A percentile compares a stretch with the other conserved stretches of the same genome.
Evolutionary conservation across 345 rosid genomes (phyloP).

Genomic region (Odontarrhena argentea): DNA sequence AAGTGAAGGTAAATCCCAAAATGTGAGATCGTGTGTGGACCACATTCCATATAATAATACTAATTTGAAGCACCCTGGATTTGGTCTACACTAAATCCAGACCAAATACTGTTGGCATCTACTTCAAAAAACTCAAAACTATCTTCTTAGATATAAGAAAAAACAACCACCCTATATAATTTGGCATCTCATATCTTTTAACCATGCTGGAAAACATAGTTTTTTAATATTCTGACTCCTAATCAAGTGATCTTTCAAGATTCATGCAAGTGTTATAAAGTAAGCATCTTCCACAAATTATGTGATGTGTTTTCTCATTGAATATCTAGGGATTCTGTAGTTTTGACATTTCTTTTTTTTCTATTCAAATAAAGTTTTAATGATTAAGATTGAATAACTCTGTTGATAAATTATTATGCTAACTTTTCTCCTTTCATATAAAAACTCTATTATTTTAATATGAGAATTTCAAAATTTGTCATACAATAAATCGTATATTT

Average conservation of each 20-base stretch:
- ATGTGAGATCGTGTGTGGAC: slow-evolving; percentile 40
- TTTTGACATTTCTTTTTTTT: not conserved
- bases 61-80: slow-evolving; percentile 40
- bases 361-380: not conserved
- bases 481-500: no score
- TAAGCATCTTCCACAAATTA: slow-evolving; percentile 24
- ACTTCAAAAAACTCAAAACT: slow-evolving; percentile 8
- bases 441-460: no score
- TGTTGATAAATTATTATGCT: no score
- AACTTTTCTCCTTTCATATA: no score
- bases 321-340: slow-evolving; percentile 9
- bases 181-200: slow-evolving; percentile 24
- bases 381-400: not conserved
- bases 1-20: slow-evolving; percentile 34
- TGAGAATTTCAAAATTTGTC: no score
- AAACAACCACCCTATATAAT: slow-evolving; percentile 19
- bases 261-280: slow-evolving; percentile 19
- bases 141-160: slow-evolving; percentile 21
- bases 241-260: slow-evolving; percentile 25
- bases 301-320: slow-evolving; percentile 28
- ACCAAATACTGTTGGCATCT: slow-evolving; percentile 34
- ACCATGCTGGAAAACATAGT: slow-evolving; percentile 7
- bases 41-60: slow-evolving; percentile 23
- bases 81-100: slow-evolving; percentile 38
- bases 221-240: not conserved